Base-by-base conservation (phyloP, 2,329 filamentous ascomycete species). In the Venturiaceae sp. region DNA sequence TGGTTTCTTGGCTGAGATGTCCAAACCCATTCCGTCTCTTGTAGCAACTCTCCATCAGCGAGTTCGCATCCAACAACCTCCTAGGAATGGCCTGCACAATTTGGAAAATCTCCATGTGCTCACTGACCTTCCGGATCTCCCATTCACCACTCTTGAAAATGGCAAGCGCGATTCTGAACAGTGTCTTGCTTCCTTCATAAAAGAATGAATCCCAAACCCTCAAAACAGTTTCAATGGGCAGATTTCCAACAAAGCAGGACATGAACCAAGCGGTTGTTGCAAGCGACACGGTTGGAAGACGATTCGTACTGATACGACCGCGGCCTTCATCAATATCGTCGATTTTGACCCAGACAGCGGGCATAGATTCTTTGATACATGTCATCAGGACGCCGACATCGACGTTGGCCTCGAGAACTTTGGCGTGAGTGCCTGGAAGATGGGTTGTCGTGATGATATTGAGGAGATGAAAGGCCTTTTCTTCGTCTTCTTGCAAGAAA, bases 231-330 rank as follows among this genome's bases (percentile, higher is more conserved):
- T 97, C 92, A 62, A 95, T 91, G 1, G 92, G 92, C 19, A 97
- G 76, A 0, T 90, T 95, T 57, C 92, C 91, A 61, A 96, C 94
- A 71, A 94, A 96, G 66, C 94, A 88, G 53, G 89, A 95, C 92
- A 97, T 96, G 72, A 97, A 95, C 92, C 92, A 97, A 3, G 92
- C 89, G 9, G 92, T 96, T 72, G 94, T 90, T 64, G 91, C 95
- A 5, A 97, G 80, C 0, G 90, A 94, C 63, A 97, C 92, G 13
- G 92, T 92, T 0, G 92, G 92, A 11, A 96, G 80, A 4, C 87
- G 73, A 54, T 68, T 66, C 23, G 57, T 44, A 16, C 66, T 52
- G 66, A 72, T 65, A 63, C 75, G 66, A 63, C 77, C 72, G 66
- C 70, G 60, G 69, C 63, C 64, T 33, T 66, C 74, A 64, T 89